Conservation (phyloP, 2,329 filamentous ascomycete species). For the Sarocladium strictum region DNA sequence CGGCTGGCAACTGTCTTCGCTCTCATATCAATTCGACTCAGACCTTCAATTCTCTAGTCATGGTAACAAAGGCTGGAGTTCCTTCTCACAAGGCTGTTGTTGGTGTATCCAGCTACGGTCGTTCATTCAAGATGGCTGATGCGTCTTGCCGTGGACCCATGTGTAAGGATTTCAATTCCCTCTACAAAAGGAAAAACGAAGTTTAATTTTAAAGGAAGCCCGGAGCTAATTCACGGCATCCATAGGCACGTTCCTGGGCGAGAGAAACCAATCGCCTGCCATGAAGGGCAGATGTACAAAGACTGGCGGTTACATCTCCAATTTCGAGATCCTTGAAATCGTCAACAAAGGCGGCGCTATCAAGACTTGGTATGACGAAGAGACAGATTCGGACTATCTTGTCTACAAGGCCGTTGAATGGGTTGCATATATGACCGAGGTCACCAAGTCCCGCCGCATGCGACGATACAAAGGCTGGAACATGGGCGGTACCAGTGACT, state of each 20-base stretch:
- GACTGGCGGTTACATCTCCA: constrained; percentile 23
- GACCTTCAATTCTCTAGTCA: constrained; percentile 24
- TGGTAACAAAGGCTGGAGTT: constrained; percentile 29
- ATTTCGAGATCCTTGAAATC: constrained; percentile 26
- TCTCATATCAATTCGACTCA: constrained; percentile 31
- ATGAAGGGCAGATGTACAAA: constrained; percentile 21
- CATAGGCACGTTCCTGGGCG: constrained; percentile 16
- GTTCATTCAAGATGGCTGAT: constrained; percentile 26
- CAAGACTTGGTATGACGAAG: constrained; percentile 9
- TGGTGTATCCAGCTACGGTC: constrained; percentile 25
- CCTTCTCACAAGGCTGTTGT: constrained; percentile 23
- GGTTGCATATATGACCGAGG: constrained; percentile 15
- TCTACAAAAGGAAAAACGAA: too few species aligned
- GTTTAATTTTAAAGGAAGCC: constrained; percentile 12
- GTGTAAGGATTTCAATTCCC: constrained; percentile 19
- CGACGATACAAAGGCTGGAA: too few species aligned
- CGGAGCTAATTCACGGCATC: too few species aligned
- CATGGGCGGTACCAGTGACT: too few species aligned
- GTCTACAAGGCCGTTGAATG: constrained; percentile 15
- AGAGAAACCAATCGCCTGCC: constrained; percentile 14
- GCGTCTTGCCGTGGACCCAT: constrained; percentile 20
- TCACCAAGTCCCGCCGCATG: too few species aligned
- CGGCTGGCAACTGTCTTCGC: constrained; percentile 27
- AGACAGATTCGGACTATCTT: constrained; percentile 10
- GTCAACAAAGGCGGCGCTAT: constrained; percentile 14